A percentile compares a stretch with the other conserved stretches of the same genome.
phyloP scores from a whole-genome alignment of 352 stramenopile species.

The Peronospora farinosa region DNA sequence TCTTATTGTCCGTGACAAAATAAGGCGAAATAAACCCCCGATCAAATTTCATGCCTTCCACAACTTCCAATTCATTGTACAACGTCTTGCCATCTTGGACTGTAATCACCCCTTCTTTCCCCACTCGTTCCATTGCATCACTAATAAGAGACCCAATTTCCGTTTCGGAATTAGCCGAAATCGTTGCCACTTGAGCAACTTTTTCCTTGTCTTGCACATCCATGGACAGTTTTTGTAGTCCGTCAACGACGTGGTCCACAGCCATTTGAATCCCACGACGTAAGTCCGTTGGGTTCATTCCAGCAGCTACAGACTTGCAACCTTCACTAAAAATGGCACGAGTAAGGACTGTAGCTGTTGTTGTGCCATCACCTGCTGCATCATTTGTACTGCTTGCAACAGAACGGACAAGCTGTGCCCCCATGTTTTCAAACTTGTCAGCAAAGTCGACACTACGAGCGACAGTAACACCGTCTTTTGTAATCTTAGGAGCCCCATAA shows the following conservation, averaged over 20 bases:
- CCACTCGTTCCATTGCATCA: conserved; percentile 99
- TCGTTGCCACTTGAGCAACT: conserved; percentile 98
- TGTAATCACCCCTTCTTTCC: conserved; percentile 98
- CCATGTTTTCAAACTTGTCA: conserved; percentile 81
- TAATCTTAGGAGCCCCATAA: conserved; percentile 73
- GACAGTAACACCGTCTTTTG: conserved; percentile 74
- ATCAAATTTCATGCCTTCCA: conserved; percentile 99
- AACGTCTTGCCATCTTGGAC: conserved; percentile 99
- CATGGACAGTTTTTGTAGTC: conserved; percentile 93
- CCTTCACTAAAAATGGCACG: conserved; percentile 98
- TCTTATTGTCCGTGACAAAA: conserved; percentile 99
- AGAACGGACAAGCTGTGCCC: conserved; percentile 54
- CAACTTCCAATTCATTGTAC: conserved; percentile 99
- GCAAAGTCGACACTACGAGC: conserved; percentile 74
- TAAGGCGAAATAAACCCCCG: conserved; percentile 99
- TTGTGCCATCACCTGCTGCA: conserved; percentile 99
- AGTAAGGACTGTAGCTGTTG: conserved; percentile 97
- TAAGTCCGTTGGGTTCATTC: conserved; percentile 99
- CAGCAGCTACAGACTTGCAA: conserved; percentile 98
- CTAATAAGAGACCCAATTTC: conserved; percentile 98
- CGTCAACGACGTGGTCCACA: conserved; percentile 93
- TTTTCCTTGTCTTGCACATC: conserved; percentile 98
- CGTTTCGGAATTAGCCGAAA: conserved; percentile 97
- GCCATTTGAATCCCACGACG: conserved; percentile 96
- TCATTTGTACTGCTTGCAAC: conserved; percentile 99